Percentiles rank a stretch among this genome's conserved stretches.
Evolutionary conservation across 2,329 filamentous ascomycete species (phyloP).

Genomic region (Xylaria sp.): DNA sequence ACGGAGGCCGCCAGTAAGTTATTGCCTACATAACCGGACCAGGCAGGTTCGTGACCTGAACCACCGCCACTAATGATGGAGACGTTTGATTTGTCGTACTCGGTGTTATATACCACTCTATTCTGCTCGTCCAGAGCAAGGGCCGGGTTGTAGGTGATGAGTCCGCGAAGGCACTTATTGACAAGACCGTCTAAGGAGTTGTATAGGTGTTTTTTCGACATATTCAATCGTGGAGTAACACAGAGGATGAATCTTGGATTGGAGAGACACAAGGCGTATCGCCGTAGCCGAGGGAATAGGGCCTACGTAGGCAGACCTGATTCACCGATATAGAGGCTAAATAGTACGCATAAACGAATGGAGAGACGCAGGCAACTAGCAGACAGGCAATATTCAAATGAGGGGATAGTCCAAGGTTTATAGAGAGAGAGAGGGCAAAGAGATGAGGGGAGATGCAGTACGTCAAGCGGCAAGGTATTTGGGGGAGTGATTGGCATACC

Average conservation of each 20-base stretch:
- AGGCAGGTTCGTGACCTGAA: conserved; percentile 66
- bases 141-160: conserved; percentile 59
- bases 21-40: conserved; percentile 66
- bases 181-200: conserved; percentile 59
- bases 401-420: conserved; percentile 9
- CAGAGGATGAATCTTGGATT: background rate
- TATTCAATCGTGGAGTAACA: conserved; percentile 33
- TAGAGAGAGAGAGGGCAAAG: conserved; percentile 9
- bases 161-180: conserved; percentile 55
- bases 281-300: background rate
- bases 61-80: conserved; percentile 61
- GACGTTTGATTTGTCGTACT: conserved; percentile 51
- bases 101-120: conserved; percentile 57
- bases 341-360: background rate
- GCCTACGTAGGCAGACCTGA: background rate
- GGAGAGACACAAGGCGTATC: background rate
- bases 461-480: conserved; percentile 16
- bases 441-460: conserved; percentile 13
- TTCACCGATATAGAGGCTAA: background rate
- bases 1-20: conserved; percentile 68
- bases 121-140: conserved; percentile 57
- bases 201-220: conserved; percentile 62
- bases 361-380: background rate
- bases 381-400: conserved; percentile 2
- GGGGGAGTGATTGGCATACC: conserved; percentile 20